These are phyloP conservation scores for Populus deltoides DNA, from an alignment of 345 rosid genomes.

Conservation along the genomic window DNA sequence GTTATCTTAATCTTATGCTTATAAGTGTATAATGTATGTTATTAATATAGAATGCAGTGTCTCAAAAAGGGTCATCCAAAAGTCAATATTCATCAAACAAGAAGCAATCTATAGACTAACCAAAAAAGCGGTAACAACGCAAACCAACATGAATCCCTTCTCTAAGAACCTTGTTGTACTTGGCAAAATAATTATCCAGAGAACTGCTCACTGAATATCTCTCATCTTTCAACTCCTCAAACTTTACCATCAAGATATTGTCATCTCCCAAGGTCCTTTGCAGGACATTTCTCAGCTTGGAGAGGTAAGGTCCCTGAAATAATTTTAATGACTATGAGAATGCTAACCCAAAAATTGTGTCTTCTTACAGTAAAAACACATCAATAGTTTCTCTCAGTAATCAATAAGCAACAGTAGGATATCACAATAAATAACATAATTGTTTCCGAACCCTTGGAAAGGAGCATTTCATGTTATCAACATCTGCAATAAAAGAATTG, in stretches of 20 bases:
- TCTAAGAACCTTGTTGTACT: constrained; percentile 40
- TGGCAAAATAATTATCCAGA: background rate
- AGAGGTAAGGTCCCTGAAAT: constrained; percentile 56
- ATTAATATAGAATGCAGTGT: too few species aligned
- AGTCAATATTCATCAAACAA: background rate
- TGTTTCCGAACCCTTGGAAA: too few species aligned
- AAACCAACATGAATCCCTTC: constrained; percentile 60
- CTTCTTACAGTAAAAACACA: too few species aligned
- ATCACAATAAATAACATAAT: too few species aligned
- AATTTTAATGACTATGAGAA: background rate
- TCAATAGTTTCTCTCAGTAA: too few species aligned
- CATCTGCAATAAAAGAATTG: too few species aligned
- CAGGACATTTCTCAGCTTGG: constrained; percentile 42
- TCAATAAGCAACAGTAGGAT: too few species aligned
- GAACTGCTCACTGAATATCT: constrained; percentile 3
- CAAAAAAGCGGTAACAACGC: constrained; percentile 61
- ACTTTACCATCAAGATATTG: constrained; percentile 62
- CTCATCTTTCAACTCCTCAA: constrained; percentile 21
- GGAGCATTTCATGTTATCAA: too few species aligned
- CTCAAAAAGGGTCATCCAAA: background rate
- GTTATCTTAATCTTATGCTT: too few species aligned
- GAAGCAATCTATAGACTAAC: constrained; percentile 29
- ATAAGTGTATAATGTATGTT: too few species aligned
- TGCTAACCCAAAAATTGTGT: too few species aligned
- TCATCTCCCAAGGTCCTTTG: constrained; percentile 75